Conservation (phyloP, 371 early-diverging fungal species). For the Mucor sp. region DNA sequence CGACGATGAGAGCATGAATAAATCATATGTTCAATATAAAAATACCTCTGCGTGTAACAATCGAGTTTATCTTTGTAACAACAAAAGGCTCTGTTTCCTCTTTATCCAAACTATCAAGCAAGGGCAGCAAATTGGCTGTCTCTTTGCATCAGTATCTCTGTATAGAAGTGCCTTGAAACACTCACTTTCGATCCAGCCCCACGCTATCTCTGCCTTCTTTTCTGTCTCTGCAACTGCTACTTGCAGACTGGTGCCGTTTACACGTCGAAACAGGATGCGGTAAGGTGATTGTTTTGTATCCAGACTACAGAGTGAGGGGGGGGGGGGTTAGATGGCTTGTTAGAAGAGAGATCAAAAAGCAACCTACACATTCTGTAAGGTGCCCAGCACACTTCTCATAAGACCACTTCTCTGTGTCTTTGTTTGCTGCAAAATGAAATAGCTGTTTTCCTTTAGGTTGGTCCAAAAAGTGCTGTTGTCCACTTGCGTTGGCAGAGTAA, state of each 20-base stretch:
- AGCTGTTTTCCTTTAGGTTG: conserved; percentile 56
- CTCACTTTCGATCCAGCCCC: conserved; percentile 89
- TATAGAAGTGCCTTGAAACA: neutral
- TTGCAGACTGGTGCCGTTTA: conserved; percentile 52
- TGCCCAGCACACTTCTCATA: conserved; percentile 74
- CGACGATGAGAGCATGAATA: conserved; percentile 1
- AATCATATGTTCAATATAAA: conserved; percentile 11
- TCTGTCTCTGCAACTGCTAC: conserved; percentile 80
- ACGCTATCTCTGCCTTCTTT: conserved; percentile 82
- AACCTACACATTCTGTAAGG: conserved; percentile 79
- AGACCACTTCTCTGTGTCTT: conserved; percentile 60
- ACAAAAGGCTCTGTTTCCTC: conserved; percentile 84
- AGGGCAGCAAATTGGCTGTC: conserved; percentile 70
- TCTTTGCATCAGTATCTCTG: neutral
- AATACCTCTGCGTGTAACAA: conserved; percentile 81
- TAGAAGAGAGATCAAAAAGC: neutral
- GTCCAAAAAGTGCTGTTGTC: conserved; percentile 60
- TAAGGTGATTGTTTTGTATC: conserved; percentile 95
- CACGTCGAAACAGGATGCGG: conserved; percentile 79
- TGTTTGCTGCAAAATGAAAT: conserved; percentile 74
- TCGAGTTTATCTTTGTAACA: conserved; percentile 85
- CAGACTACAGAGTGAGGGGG: conserved; percentile 45
- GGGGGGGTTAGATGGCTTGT: too few species aligned
- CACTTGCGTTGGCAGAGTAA: conserved; percentile 42
- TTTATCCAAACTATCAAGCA: conserved; percentile 71